Evolutionary conservation across 2,329 filamentous ascomycete genomes (phyloP), one percentile per base, ranked within the genome.

Genomic region (Uncinocarpus reesii): DNA sequence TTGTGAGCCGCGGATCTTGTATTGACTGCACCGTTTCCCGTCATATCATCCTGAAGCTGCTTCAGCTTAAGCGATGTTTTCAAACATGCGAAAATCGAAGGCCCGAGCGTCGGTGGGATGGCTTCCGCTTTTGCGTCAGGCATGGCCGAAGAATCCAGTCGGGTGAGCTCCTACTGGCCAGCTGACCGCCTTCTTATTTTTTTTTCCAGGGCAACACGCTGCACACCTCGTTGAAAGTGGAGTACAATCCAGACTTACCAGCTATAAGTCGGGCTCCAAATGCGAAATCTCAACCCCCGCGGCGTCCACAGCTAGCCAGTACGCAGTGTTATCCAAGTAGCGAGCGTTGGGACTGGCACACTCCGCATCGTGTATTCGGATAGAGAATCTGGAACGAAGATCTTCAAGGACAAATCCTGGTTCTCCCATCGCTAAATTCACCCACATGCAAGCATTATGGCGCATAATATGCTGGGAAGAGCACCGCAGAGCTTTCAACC

Each of bases 1-100:
- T 35, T 34, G 8, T 20, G 29, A 35, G 42, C 42, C 20, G 31
- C 29, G 15, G 18, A 8, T 18, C 4, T 34, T 34, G 7, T n/a
- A n/a, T 32, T 7, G 4, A 31, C 11, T 20, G 7, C 1, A 31
- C 20, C 8, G 24, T 31, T 28, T 31, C n/a, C 29, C 6, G n/a
- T 44, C 31, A 11, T n/a, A 16, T 23, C 34, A 8, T 8, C 29
- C 7, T 15, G 11, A 35, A 20, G 3, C n/a, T 44, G 42, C 42
- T 31, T 35, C 18, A 23, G 28, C 29, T 35, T 44, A 44, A 34
- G 42, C 42, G 42, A 44, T 24, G 41, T 23, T 43, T 32, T 34
- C 28, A 44, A 41, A 23, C 42, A 35, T 23, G 28, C 42, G 18
- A 44, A n/a, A 35, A 24, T 7, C 7, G 16, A 31, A 20, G 42